Evolutionary conservation across 345 rosid genomes (phyloP), one percentile per base, ranked within the genome.

Genomic region (Eucalyptus regnans): DNA sequence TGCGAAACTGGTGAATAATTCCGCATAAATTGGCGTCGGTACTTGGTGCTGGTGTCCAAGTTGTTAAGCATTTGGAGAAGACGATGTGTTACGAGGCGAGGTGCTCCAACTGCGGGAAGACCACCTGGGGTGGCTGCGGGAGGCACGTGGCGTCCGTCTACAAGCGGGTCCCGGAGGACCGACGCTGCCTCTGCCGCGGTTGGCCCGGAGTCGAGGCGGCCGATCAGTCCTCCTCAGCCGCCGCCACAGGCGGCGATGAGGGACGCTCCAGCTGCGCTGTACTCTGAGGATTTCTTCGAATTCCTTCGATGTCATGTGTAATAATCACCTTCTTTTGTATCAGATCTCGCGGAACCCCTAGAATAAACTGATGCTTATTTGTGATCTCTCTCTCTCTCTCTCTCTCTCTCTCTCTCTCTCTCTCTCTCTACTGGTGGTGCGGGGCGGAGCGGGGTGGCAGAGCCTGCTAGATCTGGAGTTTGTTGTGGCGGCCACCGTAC

Each of bases 71-170:
- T 7, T 15, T 4, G 41, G 37, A 14, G 22, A 79, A 1, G 29
- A 89, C 49, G 89, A 93, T 92, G 94, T 93, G 93, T 58, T 93
- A 91, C 91, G 89, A 91, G 90, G 92, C 68, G 87, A 90, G 84
- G 85, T 93, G 94, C 88, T 90, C 93, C 12, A 88, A 86, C 23
- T 92, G 94, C 90, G 92, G 92, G 41, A 93, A 93, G 90, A 92
- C 90, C 68, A 89, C 91, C 7, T 93, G 95, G 94, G 92, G 90
- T 15, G 94, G 93, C 33, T 92, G 93, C 87, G 94, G 94, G 16
- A 88, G 92, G 81, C 95, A 93, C 56, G 93, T 93, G 9, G 64
- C 85, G 3, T 87, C 92, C 50, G 90, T 93, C 37, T 91, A 93
- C 80, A 79, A 52, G 27, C 86, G 90, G 31, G 87, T 92, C 81